A percentile compares a stretch with the other conserved stretches of the same genome.
These are phyloP conservation scores for Tilletiopsis washingtonensis DNA, from an alignment of 1,284 basidiomycete genomes.

Conservation along the genomic window DNA sequence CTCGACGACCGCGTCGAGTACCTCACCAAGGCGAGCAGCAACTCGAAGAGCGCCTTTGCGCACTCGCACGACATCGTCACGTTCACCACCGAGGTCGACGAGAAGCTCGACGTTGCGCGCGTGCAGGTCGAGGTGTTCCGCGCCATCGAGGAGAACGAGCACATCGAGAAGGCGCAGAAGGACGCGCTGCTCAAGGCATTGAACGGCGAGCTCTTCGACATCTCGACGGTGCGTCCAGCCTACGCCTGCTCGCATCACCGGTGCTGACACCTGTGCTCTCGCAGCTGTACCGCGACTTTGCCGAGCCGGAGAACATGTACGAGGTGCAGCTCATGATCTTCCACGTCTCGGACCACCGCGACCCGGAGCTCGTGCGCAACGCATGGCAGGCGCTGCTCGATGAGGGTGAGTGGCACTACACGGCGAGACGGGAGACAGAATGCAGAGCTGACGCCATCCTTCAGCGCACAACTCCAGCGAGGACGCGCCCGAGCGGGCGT, in stretches of 20 bases:
- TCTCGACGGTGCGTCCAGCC: conserved; percentile 50
- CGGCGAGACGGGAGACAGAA: no score
- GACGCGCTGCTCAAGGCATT: conserved; percentile 56
- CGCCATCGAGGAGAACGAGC: conserved; percentile 44
- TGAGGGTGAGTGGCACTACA: not conserved
- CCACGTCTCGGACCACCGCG: conserved; percentile 84
- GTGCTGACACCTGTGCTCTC: not conserved
- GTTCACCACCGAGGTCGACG: conserved; percentile 85
- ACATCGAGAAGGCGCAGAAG: conserved; percentile 53
- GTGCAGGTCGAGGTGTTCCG: conserved; percentile 72
- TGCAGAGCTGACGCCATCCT: no score
- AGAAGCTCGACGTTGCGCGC: conserved; percentile 92
- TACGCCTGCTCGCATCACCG: not conserved
- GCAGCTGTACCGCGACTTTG: conserved; percentile 80
- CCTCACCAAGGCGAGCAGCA: conserved; percentile 69
- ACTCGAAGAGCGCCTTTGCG: conserved; percentile 66
- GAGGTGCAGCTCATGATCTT: conserved; percentile 82
- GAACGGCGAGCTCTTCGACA: conserved; percentile 50
- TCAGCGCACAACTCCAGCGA: no score
- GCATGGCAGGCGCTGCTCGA: conserved; percentile 82
- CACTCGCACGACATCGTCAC: conserved; percentile 74
- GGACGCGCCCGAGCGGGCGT: not conserved
- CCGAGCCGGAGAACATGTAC: conserved; percentile 75
- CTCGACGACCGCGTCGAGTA: conserved; percentile 43
- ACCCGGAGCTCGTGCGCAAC: conserved; percentile 68